Evolutionary conservation across 2,329 filamentous ascomycete species (phyloP).

Genomic region (Trichoderma arundinaceum): DNA sequence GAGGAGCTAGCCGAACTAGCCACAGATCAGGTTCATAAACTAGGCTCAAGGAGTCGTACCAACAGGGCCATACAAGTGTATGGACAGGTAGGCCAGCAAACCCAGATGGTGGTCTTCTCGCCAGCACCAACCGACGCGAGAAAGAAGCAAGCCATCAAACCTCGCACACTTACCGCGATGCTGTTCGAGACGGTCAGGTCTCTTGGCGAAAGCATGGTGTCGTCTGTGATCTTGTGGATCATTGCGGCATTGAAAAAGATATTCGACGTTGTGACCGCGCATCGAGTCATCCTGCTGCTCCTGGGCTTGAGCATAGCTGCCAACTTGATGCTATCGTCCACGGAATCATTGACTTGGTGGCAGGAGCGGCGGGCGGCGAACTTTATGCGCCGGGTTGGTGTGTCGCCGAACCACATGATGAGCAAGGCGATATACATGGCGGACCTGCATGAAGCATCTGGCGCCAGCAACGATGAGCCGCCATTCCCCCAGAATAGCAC

Average conservation of each 20-base stretch:
- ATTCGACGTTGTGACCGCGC: conserved; percentile 71
- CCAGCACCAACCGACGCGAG: conserved; percentile 54
- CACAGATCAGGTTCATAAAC: conserved; percentile 75
- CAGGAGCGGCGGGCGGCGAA: conserved; percentile 76
- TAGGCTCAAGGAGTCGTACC: conserved; percentile 75
- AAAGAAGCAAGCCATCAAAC: conserved; percentile 65
- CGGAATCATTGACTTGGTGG: conserved; percentile 81
- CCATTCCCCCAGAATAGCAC: conserved; percentile 56
- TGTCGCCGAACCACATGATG: conserved; percentile 80
- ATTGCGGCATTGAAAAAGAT: conserved; percentile 69
- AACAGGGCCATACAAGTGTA: conserved; percentile 81
- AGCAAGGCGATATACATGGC: conserved; percentile 82
- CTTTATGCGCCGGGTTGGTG: conserved; percentile 82
- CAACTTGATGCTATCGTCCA: conserved; percentile 77
- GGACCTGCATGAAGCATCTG: conserved; percentile 73
- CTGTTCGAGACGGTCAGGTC: conserved; percentile 74
- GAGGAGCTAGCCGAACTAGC: conserved; percentile 77
- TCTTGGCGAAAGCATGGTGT: conserved; percentile 74
- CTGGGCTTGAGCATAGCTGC: conserved; percentile 71
- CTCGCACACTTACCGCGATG: conserved; percentile 69
- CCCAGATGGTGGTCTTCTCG: conserved; percentile 65
- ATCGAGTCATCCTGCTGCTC: conserved; percentile 74
- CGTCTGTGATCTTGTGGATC: conserved; percentile 77
- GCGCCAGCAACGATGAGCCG: conserved; percentile 42
- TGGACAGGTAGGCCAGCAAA: conserved; percentile 73